A percentile compares a stretch with the other conserved stretches of the same genome.
phyloP scores from a whole-genome alignment of 163 green algal genomes.

The Trebouxia gelatinosa region DNA sequence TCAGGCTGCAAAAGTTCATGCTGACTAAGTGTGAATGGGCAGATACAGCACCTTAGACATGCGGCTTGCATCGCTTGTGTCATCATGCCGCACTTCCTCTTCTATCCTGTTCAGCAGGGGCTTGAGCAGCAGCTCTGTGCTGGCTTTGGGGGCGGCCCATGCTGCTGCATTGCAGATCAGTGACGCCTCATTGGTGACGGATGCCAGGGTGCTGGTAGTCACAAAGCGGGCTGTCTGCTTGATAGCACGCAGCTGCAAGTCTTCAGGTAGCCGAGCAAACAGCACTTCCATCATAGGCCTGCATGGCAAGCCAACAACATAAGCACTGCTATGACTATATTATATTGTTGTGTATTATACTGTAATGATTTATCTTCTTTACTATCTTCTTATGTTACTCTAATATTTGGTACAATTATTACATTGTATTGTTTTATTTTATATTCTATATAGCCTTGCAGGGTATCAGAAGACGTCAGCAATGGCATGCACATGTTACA shows the following conservation, averaged over 20 bases:
- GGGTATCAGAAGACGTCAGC: too few relatives aligned
- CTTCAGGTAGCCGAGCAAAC: constrained; percentile 54
- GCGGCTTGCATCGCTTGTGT: neutral
- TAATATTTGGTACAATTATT: too few relatives aligned
- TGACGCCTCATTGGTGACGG: constrained; percentile 35
- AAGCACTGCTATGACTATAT: too few relatives aligned
- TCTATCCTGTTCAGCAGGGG: constrained; percentile 42
- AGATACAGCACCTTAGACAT: constrained; percentile 39
- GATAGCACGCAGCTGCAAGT: constrained; percentile 45
- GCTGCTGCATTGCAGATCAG: constrained; percentile 54
- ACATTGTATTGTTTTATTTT: too few relatives aligned
- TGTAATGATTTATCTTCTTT: too few relatives aligned
- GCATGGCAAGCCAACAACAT: too few relatives aligned
- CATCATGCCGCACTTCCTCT: constrained; percentile 24
- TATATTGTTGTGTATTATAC: too few relatives aligned
- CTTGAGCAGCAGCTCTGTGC: constrained; percentile 36
- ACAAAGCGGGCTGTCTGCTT: constrained; percentile 49
- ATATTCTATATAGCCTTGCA: too few relatives aligned
- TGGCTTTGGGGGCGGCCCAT: constrained; percentile 45
- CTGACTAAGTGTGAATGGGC: neutral
- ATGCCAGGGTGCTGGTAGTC: constrained; percentile 29
- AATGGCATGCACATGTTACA: too few relatives aligned
- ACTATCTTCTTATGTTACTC: too few relatives aligned
- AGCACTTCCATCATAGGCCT: constrained; percentile 67
- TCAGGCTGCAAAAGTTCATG: neutral